phyloP scores from a whole-genome alignment of 2,329 filamentous ascomycete genomes.

The Magnaporthales sp. region DNA sequence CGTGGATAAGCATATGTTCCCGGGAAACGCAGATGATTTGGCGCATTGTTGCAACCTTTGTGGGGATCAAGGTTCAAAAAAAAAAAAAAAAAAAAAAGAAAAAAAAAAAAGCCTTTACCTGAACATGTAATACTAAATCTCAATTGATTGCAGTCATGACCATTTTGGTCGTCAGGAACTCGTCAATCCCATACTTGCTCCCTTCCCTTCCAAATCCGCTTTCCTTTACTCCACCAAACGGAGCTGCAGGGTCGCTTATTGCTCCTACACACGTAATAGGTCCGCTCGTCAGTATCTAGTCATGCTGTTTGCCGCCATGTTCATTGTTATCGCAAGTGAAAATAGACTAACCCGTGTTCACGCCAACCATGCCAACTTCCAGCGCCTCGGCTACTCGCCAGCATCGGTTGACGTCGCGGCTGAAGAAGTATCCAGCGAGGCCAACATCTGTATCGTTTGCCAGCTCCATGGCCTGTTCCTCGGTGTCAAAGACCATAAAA shows the following conservation, averaged over 20 bases:
- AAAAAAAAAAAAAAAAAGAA: too few species aligned
- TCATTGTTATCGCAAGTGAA: conserved; percentile 20
- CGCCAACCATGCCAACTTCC: conserved; percentile 58
- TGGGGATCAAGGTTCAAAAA: too few species aligned
- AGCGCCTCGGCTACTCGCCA: conserved; percentile 35
- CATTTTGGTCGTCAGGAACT: conserved; percentile 36
- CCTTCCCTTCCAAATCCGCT: conserved; percentile 38
- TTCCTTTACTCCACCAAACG: conserved; percentile 40
- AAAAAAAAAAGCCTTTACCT: too few species aligned
- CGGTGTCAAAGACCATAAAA: conserved; percentile 16
- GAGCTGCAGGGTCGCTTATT: conserved; percentile 14
- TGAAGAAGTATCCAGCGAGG: conserved; percentile 20
- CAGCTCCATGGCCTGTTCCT: conserved; percentile 22
- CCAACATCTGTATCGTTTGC: conserved; percentile 26
- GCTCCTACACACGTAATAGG: not conserved
- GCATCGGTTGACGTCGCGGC: conserved; percentile 18
- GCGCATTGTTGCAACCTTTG: too few species aligned
- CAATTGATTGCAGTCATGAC: conserved; percentile 19
- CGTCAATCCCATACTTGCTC: conserved; percentile 36
- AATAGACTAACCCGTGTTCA: conserved; percentile 41
- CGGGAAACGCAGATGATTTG: too few species aligned
- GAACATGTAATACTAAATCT: not conserved
- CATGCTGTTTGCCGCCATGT: not conserved
- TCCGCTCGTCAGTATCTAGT: not conserved
- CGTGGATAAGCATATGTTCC: too few species aligned